Evolutionary conservation across 1,284 basidiomycete species (phyloP).

Genomic region (Hymenochaete sp.): DNA sequence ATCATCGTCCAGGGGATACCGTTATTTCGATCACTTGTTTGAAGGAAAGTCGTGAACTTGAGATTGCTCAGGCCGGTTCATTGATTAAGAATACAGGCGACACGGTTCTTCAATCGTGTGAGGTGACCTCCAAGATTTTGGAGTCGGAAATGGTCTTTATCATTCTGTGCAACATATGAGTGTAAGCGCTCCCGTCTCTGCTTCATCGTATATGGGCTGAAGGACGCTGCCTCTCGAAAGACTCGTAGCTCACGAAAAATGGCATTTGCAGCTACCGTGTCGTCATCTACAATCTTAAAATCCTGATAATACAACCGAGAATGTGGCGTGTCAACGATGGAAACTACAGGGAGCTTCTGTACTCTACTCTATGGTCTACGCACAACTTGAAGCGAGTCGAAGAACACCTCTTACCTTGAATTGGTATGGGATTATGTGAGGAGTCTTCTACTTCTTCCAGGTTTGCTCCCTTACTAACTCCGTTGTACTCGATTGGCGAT

Average conservation of each 20-base stretch:
- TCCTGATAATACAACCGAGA: constrained; percentile 92
- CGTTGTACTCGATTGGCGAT: not conserved
- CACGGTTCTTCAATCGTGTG: constrained; percentile 93
- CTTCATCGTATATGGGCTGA: constrained; percentile 3
- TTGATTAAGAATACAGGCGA: constrained; percentile 51
- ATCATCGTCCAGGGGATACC: constrained; percentile 70
- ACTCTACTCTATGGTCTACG: constrained; percentile 94
- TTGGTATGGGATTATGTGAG: constrained; percentile 95
- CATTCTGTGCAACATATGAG: constrained; percentile 90
- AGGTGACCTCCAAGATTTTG: constrained; percentile 82
- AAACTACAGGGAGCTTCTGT: constrained; percentile 93
- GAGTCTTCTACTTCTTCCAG: constrained; percentile 95
- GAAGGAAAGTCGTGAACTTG: constrained; percentile 59
- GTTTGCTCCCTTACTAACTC: constrained; percentile 34
- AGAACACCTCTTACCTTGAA: constrained; percentile 85
- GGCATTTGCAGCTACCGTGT: constrained; percentile 96
- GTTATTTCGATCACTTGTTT: constrained; percentile 89
- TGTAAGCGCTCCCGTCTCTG: constrained; percentile 43
- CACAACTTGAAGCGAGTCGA: constrained; percentile 82
- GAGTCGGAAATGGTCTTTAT: constrained; percentile 66
- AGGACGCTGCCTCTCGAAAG: constrained; percentile 32
- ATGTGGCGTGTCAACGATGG: constrained; percentile 99
- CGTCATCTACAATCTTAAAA: constrained; percentile 78
- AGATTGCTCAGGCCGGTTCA: too few relatives aligned
- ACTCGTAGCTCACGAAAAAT: constrained; percentile 94